A percentile compares a stretch with the other conserved stretches of the same genome.
Evolutionary conservation across 306 rosid species (phyloP).

Genomic region (Rosa rugosa): DNA sequence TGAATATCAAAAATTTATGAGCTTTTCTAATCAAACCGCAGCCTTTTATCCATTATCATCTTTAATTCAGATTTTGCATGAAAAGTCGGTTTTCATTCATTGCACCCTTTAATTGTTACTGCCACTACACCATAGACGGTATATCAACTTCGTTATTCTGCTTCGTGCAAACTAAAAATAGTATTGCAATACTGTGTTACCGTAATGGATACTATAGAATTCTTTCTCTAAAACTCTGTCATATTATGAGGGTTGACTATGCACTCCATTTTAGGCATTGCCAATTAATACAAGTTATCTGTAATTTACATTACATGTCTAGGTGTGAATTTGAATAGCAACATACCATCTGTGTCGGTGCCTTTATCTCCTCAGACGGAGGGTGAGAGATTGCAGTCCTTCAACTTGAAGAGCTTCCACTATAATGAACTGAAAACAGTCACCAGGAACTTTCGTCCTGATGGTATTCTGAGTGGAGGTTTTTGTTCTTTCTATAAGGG

Average conservation of each 20-base stretch:
- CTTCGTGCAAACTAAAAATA: background rate
- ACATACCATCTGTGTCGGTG: conserved; percentile 40
- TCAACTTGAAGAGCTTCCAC: conserved; percentile 67
- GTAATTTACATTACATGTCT: conserved; percentile 8
- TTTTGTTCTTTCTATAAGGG: conserved; percentile 83
- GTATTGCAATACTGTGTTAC: background rate
- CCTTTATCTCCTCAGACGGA: conserved; percentile 72
- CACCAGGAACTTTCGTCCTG: conserved; percentile 76
- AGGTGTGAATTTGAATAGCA: conserved; percentile 56
- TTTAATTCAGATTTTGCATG: background rate
- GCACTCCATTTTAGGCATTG: background rate
- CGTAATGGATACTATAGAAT: too few species aligned
- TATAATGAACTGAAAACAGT: conserved; percentile 67
- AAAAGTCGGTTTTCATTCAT: background rate
- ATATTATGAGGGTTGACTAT: background rate
- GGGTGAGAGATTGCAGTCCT: conserved; percentile 77
- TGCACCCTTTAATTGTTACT: background rate
- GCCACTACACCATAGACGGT: background rate
- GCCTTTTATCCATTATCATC: background rate
- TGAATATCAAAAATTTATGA: background rate
- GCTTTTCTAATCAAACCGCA: background rate
- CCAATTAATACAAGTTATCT: background rate
- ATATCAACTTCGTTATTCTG: background rate
- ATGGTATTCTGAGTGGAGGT: conserved; percentile 88
- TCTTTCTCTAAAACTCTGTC: background rate